phyloP scores from a whole-genome alignment of 306 rosid genomes.

The Datisca glomerata region DNA sequence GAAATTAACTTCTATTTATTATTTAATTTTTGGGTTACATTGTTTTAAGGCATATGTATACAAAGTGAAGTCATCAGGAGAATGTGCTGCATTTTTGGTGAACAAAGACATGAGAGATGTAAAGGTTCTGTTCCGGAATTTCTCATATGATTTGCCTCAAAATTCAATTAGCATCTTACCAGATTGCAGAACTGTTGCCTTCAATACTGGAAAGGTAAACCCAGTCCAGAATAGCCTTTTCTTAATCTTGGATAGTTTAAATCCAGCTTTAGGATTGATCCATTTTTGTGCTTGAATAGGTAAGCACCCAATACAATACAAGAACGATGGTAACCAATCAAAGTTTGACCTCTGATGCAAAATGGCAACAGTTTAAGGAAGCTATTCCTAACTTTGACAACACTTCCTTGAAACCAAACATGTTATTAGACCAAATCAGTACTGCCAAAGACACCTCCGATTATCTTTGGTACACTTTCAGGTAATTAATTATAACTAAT shows the following conservation, averaged over 20 bases:
- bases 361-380: conserved; percentile 27
- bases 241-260: too few species aligned
- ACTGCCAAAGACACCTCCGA: conserved; percentile 29
- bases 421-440: conserved; percentile 18
- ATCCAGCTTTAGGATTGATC: neutral
- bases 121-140: conserved; percentile 14
- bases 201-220: conserved; percentile 26
- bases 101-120: conserved; percentile 17
- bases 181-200: conserved; percentile 24
- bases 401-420: conserved; percentile 5
- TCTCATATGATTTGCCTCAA: conserved; percentile 12
- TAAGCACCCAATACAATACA: conserved; percentile 19
- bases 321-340: conserved; percentile 18
- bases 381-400: conserved; percentile 14
- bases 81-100: conserved; percentile 38
- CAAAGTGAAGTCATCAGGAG: conserved; percentile 15
- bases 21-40: too few species aligned
- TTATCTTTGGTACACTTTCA: conserved; percentile 39
- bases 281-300: conserved; percentile 6
- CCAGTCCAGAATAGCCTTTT: neutral
- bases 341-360: conserved; percentile 7
- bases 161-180: conserved; percentile 32
- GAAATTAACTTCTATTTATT: too few species aligned
- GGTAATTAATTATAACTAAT: too few species aligned
- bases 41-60: conserved; percentile 22